A percentile compares a stretch with the other conserved stretches of the same genome.
These are phyloP conservation scores for Penicillium sp. DNA, from an alignment of 2,329 filamentous ascomycete genomes.

Conservation along the genomic window DNA sequence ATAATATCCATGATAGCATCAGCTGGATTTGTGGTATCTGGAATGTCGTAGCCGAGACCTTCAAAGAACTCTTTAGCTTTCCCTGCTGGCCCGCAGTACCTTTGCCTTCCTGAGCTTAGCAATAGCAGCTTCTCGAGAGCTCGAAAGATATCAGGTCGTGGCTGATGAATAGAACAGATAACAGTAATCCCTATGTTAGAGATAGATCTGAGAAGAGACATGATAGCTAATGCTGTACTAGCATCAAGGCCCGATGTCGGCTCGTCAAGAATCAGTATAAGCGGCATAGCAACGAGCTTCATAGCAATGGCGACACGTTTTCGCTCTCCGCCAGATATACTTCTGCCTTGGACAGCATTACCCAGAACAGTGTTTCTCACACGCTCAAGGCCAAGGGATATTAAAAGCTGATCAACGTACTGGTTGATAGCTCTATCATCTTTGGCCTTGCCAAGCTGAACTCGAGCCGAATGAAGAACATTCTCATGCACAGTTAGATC, in stretches of 20 bases:
- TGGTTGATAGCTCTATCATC: constrained; percentile 53
- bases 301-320: constrained; percentile 64
- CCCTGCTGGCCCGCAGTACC: constrained; percentile 53
- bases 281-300: constrained; percentile 61
- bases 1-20: no score
- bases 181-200: constrained; percentile 61
- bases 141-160: constrained; percentile 62
- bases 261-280: constrained; percentile 60
- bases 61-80: constrained; percentile 50
- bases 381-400: background rate
- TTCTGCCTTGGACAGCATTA: constrained; percentile 50
- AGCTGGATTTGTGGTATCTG: constrained; percentile 3
- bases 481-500: constrained; percentile 67
- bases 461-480: constrained; percentile 62
- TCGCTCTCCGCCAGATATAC: constrained; percentile 63
- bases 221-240: constrained; percentile 60
- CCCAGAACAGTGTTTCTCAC: background rate
- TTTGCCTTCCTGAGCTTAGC: constrained; percentile 58
- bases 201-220: constrained; percentile 59
- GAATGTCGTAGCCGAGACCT: constrained; percentile 54
- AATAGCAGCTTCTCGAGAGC: constrained; percentile 62
- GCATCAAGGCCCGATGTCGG: constrained; percentile 61
- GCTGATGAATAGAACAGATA: constrained; percentile 65
- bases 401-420: constrained; percentile 53
- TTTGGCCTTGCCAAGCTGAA: constrained; percentile 60